Percentiles rank a stretch among this genome's conserved stretches.
These are phyloP conservation scores for Skeletonema potamos DNA, from an alignment of 108 stramenopile genomes.

Conservation along the genomic window DNA sequence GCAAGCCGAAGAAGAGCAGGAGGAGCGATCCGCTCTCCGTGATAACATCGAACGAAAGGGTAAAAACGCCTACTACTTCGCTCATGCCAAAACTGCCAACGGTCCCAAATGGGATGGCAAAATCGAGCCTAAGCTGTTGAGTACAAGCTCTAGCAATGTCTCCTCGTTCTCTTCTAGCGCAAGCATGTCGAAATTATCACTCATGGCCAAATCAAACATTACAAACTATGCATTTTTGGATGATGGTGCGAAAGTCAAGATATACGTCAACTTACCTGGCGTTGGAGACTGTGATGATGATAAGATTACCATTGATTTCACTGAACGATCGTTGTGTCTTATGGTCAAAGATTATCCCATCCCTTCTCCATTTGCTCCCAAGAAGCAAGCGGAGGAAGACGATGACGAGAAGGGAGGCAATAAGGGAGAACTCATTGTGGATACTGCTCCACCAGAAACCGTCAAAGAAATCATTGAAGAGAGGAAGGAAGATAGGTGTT, in stretches of 20 bases:
- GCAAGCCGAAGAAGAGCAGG: conserved; percentile 4
- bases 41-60: conserved; percentile 80
- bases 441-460: background rate
- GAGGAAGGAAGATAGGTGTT: conserved; percentile 40
- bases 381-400: no score
- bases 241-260: conserved; percentile 65
- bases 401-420: background rate
- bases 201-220: conserved; percentile 73
- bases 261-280: conserved; percentile 71
- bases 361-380: background rate
- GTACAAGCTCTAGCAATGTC: conserved; percentile 21
- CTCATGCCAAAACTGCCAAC: conserved; percentile 66
- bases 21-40: conserved; percentile 53
- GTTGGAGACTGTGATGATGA: conserved; percentile 60
- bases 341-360: conserved; percentile 55
- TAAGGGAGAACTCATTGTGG: conserved; percentile 7
- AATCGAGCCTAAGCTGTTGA: conserved; percentile 64
- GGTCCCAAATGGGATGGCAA: conserved; percentile 78
- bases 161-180: conserved; percentile 6
- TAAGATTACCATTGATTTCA: conserved; percentile 61
- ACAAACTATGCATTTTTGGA: conserved; percentile 83
- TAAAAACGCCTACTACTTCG: conserved; percentile 85
- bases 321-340: conserved; percentile 57
- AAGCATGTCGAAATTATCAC: conserved; percentile 12
- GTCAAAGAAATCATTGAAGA: conserved; percentile 3